A percentile compares a stretch with the other conserved stretches of the same genome.
phyloP scores from a whole-genome alignment of 805 yeast genomes.

The Saccharomyces paradoxus region DNA sequence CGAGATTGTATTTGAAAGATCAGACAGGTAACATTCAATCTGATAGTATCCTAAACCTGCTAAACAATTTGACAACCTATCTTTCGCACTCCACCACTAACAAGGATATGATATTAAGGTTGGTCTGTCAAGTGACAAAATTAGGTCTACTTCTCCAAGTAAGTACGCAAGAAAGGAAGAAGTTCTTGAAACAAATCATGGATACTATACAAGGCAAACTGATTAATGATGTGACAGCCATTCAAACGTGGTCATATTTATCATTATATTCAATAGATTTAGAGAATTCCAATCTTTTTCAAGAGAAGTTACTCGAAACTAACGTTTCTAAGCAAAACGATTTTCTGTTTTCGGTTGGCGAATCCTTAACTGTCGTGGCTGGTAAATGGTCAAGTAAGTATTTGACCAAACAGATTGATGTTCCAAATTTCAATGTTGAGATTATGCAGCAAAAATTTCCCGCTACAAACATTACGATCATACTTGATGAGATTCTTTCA shows the following conservation, averaged over 20 bases:
- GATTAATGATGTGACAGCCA: slow-evolving; percentile 51
- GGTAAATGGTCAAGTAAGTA: slow-evolving; percentile 68
- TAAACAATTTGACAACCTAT: neutral
- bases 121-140: slow-evolving; percentile 31
- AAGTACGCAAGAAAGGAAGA: slow-evolving; percentile 11
- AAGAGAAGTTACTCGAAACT: slow-evolving; percentile 45
- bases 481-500: slow-evolving; percentile 44
- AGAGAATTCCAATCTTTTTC: slow-evolving; percentile 30
- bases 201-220: slow-evolving; percentile 34
- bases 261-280: slow-evolving; percentile 34
- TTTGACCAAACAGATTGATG: slow-evolving; percentile 46
- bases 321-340: slow-evolving; percentile 69
- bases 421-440: slow-evolving; percentile 32
- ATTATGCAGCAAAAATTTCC: slow-evolving; percentile 4
- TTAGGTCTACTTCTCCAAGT: slow-evolving; percentile 31
- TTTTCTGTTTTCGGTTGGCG: slow-evolving; percentile 70
- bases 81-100: neutral
- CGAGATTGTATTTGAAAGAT: slow-evolving; percentile 11
- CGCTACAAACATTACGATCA: slow-evolving; percentile 15
- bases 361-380: slow-evolving; percentile 63
- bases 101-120: slow-evolving; percentile 1
- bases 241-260: slow-evolving; percentile 47
- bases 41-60: neutral
- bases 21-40: neutral
- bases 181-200: slow-evolving; percentile 21